Evolutionary conservation across 1,284 basidiomycete genomes (phyloP), one percentile per base, ranked within the genome.

Genomic region (Ceratobasidium theobromae): DNA sequence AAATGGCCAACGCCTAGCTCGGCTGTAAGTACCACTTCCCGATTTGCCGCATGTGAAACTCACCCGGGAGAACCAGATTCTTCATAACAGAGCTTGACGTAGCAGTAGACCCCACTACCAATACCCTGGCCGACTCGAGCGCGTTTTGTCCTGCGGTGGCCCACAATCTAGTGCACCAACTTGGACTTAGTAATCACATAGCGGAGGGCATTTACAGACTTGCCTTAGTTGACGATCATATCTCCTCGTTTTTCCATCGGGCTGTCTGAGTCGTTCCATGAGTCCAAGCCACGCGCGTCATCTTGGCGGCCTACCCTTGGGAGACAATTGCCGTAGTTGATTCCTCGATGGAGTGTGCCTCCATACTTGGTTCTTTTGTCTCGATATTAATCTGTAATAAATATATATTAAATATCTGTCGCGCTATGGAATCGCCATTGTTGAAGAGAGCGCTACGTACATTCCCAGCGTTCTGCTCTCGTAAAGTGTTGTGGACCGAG

Each of bases 161-260:
- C 96, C 96, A 99, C 23, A 99, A 81, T 33, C 95, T 95, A 68
- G 3, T 28, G 53, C 5, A 9, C 27, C 43, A 33, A 35, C n/a
- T n/a, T n/a, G n/a, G 35, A 46, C 43, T 14, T 2, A 41, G 55
- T 38, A 40, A 35, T 35, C 45, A 23, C 46, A 48, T 30, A 55
- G 21, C 30, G 54, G 14, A 48, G 28, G 66, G 45, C 18, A 60
- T 25, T n/a, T 33, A 53, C n/a, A 32, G 27, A 72, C 82, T 64
- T 70, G 93, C 92, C 93, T 82, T 27, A 97, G 84, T 76, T 97
- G 94, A 67, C 95, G 86, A 76, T 97, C 94, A 74, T 97, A 97
- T 52, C 92, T 84, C 52, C 93, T 84, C 1, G 92, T 88, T 76
- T 95, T 96, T 70, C 80, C 85, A 77, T 95, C 93, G 33, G 93